Conservation (phyloP, 768 basidiomycete genomes). For the Phlebiopsis gigantea region DNA sequence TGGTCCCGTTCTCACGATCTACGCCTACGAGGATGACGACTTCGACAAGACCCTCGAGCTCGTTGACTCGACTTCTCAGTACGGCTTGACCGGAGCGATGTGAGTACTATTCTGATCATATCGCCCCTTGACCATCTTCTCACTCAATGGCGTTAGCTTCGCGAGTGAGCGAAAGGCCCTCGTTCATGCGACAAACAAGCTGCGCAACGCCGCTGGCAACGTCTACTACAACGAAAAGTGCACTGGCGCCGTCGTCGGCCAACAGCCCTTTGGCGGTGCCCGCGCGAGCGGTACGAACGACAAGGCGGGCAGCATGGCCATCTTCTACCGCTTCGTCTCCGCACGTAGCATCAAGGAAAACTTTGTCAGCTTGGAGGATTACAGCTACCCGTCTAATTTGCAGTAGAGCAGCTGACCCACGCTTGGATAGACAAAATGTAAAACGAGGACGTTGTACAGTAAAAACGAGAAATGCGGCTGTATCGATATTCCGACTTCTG, state of each 20-base stretch:
- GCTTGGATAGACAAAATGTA: not conserved
- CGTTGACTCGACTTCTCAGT: conserved; percentile 80
- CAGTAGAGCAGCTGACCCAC: conserved; percentile 31
- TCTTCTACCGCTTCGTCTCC: conserved; percentile 79
- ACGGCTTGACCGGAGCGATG: conserved; percentile 95
- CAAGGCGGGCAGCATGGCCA: conserved; percentile 83
- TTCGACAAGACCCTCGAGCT: conserved; percentile 84
- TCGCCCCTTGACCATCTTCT: conserved; percentile 6
- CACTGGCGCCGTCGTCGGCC: conserved; percentile 95
- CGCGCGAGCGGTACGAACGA: conserved; percentile 95
- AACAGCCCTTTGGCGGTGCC: conserved; percentile 96
- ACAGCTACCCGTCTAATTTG: conserved; percentile 85
- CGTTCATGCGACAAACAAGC: conserved; percentile 68
- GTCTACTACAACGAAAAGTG: conserved; percentile 99
- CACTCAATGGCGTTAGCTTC: conserved; percentile 48
- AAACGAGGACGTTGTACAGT: not conserved
- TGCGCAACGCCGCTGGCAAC: conserved; percentile 92
- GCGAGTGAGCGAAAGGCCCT: conserved; percentile 76
- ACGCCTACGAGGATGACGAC: conserved; percentile 82
- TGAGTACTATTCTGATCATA: conserved; percentile 36
- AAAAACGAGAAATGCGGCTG: not conserved
- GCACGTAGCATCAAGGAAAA: conserved; percentile 97
- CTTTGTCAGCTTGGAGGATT: conserved; percentile 78
- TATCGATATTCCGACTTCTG: not conserved
- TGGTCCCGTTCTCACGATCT: conserved; percentile 93